Evolutionary conservation across 345 rosid genomes (phyloP).

Genomic region (Citrus inodora): DNA sequence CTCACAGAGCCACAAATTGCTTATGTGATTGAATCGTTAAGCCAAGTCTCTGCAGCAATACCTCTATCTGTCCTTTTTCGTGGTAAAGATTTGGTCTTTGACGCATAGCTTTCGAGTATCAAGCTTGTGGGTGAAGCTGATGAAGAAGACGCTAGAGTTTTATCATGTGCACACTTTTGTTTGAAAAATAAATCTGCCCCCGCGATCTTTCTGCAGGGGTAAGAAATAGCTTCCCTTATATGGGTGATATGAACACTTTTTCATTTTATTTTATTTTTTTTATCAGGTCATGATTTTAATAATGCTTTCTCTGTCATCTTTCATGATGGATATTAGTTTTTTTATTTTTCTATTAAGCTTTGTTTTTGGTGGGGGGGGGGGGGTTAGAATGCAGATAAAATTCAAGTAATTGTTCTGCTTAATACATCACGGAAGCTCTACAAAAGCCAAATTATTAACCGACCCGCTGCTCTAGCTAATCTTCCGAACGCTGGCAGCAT

Average conservation of each 20-base stretch:
- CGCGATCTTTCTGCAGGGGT: constrained; percentile 54
- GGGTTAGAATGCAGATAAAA: constrained; percentile 76
- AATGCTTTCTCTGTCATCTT: not conserved
- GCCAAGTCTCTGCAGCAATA: constrained; percentile 34
- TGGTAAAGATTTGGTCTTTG: constrained; percentile 54
- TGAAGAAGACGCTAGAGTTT: constrained; percentile 29
- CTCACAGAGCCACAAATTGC: constrained; percentile 53
- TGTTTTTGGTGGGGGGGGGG: not conserved
- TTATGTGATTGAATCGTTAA: constrained; percentile 49
- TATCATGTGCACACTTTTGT: constrained; percentile 60
- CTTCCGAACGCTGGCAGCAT: no score
- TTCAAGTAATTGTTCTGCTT: constrained; percentile 20
- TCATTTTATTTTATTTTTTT: not conserved
- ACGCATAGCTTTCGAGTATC: no score
- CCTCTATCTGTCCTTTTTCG: constrained; percentile 49
- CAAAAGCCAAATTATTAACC: constrained; percentile 10
- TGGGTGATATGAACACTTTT: not conserved
- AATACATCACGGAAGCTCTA: constrained; percentile 43
- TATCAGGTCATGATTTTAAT: constrained; percentile 1
- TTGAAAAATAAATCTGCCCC: constrained; percentile 40
- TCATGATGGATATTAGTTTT: constrained; percentile 6
- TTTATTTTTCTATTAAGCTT: constrained; percentile 26
- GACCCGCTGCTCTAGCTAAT: no score
- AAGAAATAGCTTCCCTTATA: constrained; percentile 14
- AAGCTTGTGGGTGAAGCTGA: constrained; percentile 18